Base-by-base conservation (phyloP, 106 monocot genomes). In the Ottelia alismoides region DNA sequence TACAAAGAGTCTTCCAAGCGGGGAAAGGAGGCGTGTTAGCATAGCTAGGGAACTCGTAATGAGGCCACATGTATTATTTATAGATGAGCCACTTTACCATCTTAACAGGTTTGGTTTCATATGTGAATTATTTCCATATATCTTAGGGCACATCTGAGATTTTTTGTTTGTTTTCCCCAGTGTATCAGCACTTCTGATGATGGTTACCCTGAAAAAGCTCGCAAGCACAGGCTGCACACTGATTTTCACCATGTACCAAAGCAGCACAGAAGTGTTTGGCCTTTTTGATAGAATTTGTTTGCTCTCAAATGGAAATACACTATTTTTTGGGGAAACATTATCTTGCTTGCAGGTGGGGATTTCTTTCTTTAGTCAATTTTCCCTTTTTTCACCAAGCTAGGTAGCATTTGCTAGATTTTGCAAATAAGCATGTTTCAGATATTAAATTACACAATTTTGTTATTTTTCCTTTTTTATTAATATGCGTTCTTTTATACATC, bases 181-280 rank as follows among this genome's bases (percentile, higher is more conserved):
- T 71, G 98, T 98, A 28, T 98, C 98, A 29, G 89, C 98, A 27
- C 82, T 98, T 45, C 71, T 98, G 17, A 66, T 98, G 74, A 98
- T 90, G 90, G 90, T 90, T 32, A 98, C 85, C 50, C 51, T 98
- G 66, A 98, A 90, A 75, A 98, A 90, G 74, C 85, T 98, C 60
- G 89, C 98, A 51, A 80, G 77, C 77, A 90, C 98, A 30, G 90
- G 90, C 2, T 98, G 89, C 72, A 98, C 98, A 27, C 28, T 90
- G 31, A 86, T 98, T 66, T 90, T 98, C 67, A 98, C 98, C 2
- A 98, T 98, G 98, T 77, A 90, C 48, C 98, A 98, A 55, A 98
- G 98, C 67, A 98, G 98, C 56, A 98, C 98, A 30, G 98, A 98
- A 75, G 98, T 98, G 32, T 98, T 98, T 77, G 98, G 98, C 22